Evolutionary conservation across 2,329 filamentous ascomycete species (phyloP), one percentile per base, ranked within the genome.

Genomic region (Monosporascus sp.): DNA sequence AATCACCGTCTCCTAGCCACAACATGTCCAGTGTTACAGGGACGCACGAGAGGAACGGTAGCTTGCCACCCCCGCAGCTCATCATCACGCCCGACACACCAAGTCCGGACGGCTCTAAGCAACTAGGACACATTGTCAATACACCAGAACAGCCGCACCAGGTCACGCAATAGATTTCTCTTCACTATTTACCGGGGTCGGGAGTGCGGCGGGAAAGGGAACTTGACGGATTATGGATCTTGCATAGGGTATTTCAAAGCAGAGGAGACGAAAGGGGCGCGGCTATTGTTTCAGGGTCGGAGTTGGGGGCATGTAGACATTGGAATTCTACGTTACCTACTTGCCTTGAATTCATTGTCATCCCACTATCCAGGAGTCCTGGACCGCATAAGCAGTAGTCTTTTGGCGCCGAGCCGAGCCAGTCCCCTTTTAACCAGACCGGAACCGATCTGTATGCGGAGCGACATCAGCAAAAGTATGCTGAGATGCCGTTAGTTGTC

Each of bases 21-120:
- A 69, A 71, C n/a, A 51, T 47, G 20, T 48, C 40, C 52, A 45
- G 51, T 52, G 56, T 27, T 22, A 36, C 34, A 51, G 53, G 6
- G 55, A 51, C 26, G 38, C 38, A 38, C 53, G 49, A 49, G 2
- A 53, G 52, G n/a, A 55, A 52, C 2, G 62, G 56, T 17, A 54
- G 50, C 22, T 50, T 66, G 6, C 46, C 64, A n/a, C 64, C 75
- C 0, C 78, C 78, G 0, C 68, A 76, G 40, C 61, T 81, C 0
- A 74, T 72, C 41, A 61, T 82, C n/a, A 81, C 78, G 0, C 76
- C 78, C 0, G 78, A 74, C 17, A 81, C 79, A 1, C 77, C 79
- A 2, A 69, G 68, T 1, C 64, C 70, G 0, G 54, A 69, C 3
- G 72, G 75, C 47, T 67, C 68, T 4, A 81, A 81, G 66, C 73